Evolutionary conservation across 306 rosid species (phyloP).

Genomic region (Crataegus laevigata): DNA sequence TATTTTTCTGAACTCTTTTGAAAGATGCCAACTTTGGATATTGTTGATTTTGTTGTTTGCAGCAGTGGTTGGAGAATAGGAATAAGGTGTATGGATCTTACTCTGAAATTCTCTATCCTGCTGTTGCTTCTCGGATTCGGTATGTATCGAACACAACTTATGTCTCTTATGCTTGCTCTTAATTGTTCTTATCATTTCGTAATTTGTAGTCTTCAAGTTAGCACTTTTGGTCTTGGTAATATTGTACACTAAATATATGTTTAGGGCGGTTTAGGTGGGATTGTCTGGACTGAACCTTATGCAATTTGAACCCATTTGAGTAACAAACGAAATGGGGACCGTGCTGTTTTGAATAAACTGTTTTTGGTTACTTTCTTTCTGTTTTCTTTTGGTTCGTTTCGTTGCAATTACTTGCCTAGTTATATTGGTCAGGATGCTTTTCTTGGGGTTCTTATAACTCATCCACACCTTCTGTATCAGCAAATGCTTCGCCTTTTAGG

Average conservation of each 20-base stretch:
- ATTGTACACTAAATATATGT: not conserved
- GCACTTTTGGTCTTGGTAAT: not conserved
- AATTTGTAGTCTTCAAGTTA: not conserved
- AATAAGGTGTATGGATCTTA: constrained; percentile 55
- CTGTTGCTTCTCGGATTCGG: constrained; percentile 60
- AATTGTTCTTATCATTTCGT: not conserved
- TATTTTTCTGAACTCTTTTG: not conserved
- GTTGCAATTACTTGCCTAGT: constrained; percentile 9
- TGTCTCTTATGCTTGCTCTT: not conserved
- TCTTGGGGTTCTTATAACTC: not conserved
- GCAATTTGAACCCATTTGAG: not conserved
- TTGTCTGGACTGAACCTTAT: not conserved
- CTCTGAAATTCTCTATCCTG: constrained; percentile 36
- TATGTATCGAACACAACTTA: constrained; percentile 13
- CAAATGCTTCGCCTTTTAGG: constrained; percentile 29
- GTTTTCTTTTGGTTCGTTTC: not conserved
- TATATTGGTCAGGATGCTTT: not conserved
- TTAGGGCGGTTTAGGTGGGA: not conserved
- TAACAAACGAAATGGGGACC: not conserved
- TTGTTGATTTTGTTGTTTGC: constrained; percentile 3
- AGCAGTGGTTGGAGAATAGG: constrained; percentile 34
- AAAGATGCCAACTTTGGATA: not conserved
- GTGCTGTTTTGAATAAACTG: not conserved
- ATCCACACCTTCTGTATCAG: constrained; percentile 22
- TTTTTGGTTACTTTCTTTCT: not conserved